Conservation (phyloP, 768 basidiomycete species). For the Paxillus involutus region DNA sequence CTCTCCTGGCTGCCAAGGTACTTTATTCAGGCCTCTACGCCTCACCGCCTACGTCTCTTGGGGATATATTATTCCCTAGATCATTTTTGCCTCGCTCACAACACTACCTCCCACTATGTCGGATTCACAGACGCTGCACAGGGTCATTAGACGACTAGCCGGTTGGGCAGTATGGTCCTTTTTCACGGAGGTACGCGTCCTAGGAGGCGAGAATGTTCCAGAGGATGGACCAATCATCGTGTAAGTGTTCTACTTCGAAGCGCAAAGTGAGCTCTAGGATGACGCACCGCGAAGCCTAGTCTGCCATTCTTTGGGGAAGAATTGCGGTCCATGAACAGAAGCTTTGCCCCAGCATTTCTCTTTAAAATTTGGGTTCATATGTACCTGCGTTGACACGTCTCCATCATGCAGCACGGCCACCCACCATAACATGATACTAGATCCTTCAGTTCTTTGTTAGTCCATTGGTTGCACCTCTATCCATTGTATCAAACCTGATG, state of each 20-base stretch:
- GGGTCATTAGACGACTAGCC: conserved; percentile 69
- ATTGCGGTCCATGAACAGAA: conserved; percentile 1
- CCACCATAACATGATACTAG: conserved; percentile 96
- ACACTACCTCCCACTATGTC: conserved; percentile 18
- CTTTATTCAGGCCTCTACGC: too few relatives aligned
- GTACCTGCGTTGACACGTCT: conserved; percentile 11
- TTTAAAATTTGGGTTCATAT: neutral
- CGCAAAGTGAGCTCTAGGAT: neutral
- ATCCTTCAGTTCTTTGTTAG: conserved; percentile 80
- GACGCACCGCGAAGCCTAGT: neutral
- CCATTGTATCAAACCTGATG: conserved; percentile 15
- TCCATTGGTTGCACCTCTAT: conserved; percentile 18
- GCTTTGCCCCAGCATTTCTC: neutral
- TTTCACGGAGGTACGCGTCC: conserved; percentile 84
- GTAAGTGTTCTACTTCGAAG: conserved; percentile 45
- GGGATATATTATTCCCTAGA: conserved; percentile 4
- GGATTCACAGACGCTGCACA: conserved; percentile 54
- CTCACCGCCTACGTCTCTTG: too few relatives aligned
- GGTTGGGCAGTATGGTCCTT: conserved; percentile 78
- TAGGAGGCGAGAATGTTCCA: conserved; percentile 89
- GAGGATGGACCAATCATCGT: conserved; percentile 87
- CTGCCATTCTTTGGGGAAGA: neutral
- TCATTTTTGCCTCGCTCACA: neutral
- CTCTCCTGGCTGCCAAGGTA: too few relatives aligned
- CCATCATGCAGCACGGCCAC: conserved; percentile 62